These are phyloP conservation scores for Trichosporon coremiiforme DNA, from an alignment of 1,284 basidiomycete genomes.

Conservation along the genomic window DNA sequence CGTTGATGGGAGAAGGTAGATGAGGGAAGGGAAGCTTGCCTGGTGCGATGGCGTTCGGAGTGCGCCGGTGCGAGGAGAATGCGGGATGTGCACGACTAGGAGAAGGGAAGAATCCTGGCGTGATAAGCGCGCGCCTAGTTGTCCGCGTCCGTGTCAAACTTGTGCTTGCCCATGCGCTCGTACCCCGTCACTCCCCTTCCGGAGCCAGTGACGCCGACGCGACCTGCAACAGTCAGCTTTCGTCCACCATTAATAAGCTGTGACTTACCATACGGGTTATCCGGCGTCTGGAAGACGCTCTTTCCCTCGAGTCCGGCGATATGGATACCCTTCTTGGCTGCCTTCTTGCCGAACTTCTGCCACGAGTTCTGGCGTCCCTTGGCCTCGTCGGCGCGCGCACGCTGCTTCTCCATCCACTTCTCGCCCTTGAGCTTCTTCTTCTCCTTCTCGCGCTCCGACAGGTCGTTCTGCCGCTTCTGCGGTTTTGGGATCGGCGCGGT, in stretches of 20 bases:
- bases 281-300: constrained; percentile 94
- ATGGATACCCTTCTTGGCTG: constrained; percentile 89
- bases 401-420: constrained; percentile 84
- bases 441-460: constrained; percentile 81
- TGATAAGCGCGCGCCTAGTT: constrained; percentile 57
- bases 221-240: constrained; percentile 33
- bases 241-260: too few relatives aligned
- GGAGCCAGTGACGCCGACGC: constrained; percentile 92
- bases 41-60: neutral
- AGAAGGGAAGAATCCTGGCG: neutral
- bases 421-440: constrained; percentile 94
- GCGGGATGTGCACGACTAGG: too few relatives aligned
- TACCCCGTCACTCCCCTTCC: constrained; percentile 88
- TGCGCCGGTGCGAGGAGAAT: too few relatives aligned
- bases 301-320: constrained; percentile 77
- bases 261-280: constrained; percentile 86
- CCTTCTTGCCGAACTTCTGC: constrained; percentile 98
- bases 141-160: constrained; percentile 81
- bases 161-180: constrained; percentile 70
- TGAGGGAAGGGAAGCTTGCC: constrained; percentile 2
- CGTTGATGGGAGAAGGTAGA: neutral
- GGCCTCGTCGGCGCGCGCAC: constrained; percentile 83
- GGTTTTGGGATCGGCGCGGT: constrained; percentile 59
- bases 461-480: constrained; percentile 76
- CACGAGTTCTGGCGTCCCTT: constrained; percentile 77